Base-by-base conservation (phyloP, 371 early-diverging fungal genomes). In the Mortierella sp. region DNA sequence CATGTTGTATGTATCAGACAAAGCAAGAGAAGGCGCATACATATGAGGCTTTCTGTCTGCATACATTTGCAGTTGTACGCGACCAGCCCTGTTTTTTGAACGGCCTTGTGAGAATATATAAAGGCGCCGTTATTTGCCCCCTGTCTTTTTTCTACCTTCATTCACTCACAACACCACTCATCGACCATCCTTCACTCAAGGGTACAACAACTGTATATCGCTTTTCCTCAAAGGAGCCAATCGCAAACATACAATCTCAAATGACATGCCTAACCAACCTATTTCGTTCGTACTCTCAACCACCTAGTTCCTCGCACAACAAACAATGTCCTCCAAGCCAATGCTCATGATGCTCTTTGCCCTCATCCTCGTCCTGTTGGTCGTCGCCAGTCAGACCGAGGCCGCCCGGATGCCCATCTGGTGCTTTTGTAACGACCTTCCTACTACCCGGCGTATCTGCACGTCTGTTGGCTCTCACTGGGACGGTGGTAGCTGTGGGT, bases 401-500 rank as follows among this genome's bases (percentile, higher is more conserved):
- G 43, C 67, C 11, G 43, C 2, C 28, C 24, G 5, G 2, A n/a
- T 54, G 5, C 57, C 57, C 21, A 37, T 34, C 67, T 67, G 67
- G 43, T 40, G 67, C 40, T 67, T 67, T 6, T 67, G 67, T 24
- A 67, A 67, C 24, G 37, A 67, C 13, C 9, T 10, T 24, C 21
- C 24, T 24, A 24, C 64, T 19, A 34, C 67, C 21, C 3, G 11
- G 10, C 67, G 3, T 1, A 67, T 40, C 9, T 40, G 67, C 24
- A 9, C 21, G 2, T 67, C 24, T 9, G 24, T 24, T 1, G 43
- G 3, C 10, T 21, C 24, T 9, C 19, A 24, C 37, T 40, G 67
- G 67, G 67, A 67, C 11, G 67, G 67, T 2, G 67, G 67, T 21
- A 67, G 67, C 21, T 67, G 67, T 40, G 43, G 67, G 9, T 67